Conservation (phyloP, 1,139 yeast species). For the Pichiaceae sp. region DNA sequence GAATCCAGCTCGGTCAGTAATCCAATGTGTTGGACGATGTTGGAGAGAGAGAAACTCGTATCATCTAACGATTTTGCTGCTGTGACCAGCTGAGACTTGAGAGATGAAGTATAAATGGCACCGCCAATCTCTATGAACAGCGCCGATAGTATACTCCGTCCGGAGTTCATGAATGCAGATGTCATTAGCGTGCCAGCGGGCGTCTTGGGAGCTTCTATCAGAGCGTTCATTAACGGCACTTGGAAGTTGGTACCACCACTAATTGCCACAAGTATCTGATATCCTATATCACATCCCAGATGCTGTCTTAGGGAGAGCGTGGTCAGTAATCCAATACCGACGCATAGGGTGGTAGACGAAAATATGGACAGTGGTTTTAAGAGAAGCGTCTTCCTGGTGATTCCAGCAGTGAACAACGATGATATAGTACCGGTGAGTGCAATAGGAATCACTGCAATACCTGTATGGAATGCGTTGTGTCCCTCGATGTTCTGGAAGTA, state of each 20-base stretch:
- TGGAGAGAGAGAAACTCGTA: background rate
- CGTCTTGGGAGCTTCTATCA: slow-evolving; percentile 41
- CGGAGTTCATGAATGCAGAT: slow-evolving; percentile 38
- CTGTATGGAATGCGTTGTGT: slow-evolving; percentile 46
- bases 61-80: background rate
- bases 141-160: slow-evolving; percentile 39
- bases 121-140: slow-evolving; percentile 39
- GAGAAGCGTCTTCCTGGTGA: background rate
- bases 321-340: background rate
- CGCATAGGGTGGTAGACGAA: background rate
- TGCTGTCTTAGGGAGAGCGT: background rate
- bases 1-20: background rate
- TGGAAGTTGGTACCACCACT: slow-evolving; percentile 47
- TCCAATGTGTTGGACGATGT: background rate
- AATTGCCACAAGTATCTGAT: slow-evolving; percentile 42
- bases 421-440: background rate
- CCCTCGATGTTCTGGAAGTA: slow-evolving; percentile 47
- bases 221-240: slow-evolving; percentile 41
- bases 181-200: slow-evolving; percentile 31
- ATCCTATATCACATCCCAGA: slow-evolving; percentile 31
- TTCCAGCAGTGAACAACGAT: slow-evolving; percentile 5
- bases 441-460: slow-evolving; percentile 44
- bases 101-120: slow-evolving; percentile 30
- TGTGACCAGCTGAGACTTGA: slow-evolving; percentile 14
- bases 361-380: background rate